Conservation (phyloP, 1,284 basidiomycete species). For the Ceratobasidium sp. region DNA sequence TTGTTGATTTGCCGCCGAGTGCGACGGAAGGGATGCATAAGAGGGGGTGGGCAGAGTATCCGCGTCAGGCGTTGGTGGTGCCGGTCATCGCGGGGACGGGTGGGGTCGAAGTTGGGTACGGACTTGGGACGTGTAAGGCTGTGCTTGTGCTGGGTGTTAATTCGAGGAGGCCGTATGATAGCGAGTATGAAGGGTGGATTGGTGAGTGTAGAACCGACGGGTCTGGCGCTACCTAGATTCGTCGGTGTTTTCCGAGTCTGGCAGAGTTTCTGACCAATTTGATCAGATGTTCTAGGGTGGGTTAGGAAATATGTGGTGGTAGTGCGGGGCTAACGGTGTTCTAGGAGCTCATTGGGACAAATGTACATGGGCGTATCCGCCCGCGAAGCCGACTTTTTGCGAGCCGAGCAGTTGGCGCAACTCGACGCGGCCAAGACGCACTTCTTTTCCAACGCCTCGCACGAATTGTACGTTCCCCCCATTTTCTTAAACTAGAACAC, state of each 20-base stretch:
- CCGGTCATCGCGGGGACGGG: constrained; percentile 28
- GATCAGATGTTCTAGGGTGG: constrained; percentile 23
- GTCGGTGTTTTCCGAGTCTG: neutral
- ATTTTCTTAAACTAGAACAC: constrained; percentile 27
- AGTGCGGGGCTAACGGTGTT: neutral
- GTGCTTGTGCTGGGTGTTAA: constrained; percentile 39
- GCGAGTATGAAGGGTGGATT: constrained; percentile 34
- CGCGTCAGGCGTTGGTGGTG: constrained; percentile 33
- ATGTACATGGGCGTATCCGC: constrained; percentile 25
- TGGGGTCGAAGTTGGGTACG: constrained; percentile 33
- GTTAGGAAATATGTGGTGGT: neutral
- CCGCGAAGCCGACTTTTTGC: constrained; percentile 15
- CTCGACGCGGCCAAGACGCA: constrained; percentile 49
- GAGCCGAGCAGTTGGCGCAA: constrained; percentile 45
- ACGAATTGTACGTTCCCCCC: constrained; percentile 44
- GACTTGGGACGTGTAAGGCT: constrained; percentile 27
- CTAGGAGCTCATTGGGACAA: constrained; percentile 30
- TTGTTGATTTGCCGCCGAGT: neutral
- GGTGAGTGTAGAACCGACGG: too few relatives aligned
- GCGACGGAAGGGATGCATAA: constrained; percentile 25
- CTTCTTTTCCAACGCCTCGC: constrained; percentile 48
- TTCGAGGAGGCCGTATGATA: constrained; percentile 39
- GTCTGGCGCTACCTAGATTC: too few relatives aligned
- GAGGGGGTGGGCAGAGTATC: constrained; percentile 21
- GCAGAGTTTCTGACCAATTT: neutral